phyloP scores from a whole-genome alignment of 352 stramenopile genomes.

The Albugo candida region DNA sequence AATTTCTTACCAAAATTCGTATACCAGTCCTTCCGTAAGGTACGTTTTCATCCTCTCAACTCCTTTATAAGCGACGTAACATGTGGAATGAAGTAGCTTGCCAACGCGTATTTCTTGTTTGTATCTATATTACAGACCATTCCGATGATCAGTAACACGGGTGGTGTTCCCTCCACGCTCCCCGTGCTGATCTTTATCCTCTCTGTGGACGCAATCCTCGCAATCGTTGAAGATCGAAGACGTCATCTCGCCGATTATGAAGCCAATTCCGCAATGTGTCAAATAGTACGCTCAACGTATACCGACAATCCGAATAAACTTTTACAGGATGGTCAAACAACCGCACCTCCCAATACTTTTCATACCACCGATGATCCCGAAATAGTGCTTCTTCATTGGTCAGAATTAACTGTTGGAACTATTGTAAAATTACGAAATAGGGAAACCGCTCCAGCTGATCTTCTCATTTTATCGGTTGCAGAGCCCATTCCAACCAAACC shows the following conservation, averaged over 20 bases:
- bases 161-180: constrained; percentile 19
- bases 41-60: too few species aligned
- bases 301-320: not conserved
- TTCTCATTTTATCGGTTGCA: constrained; percentile 66
- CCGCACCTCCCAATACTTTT: too few species aligned
- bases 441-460: constrained; percentile 75
- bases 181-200: constrained; percentile 31
- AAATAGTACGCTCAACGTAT: not conserved
- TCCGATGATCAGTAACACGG: constrained; percentile 24
- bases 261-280: constrained; percentile 8
- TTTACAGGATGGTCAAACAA: too few species aligned
- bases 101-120: constrained; percentile 46
- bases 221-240: constrained; percentile 19
- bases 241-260: constrained; percentile 11
- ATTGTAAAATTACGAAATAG: constrained; percentile 58
- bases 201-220: constrained; percentile 22
- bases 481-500: constrained; percentile 18
- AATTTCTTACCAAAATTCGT: constrained; percentile 36
- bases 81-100: constrained; percentile 6
- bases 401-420: constrained; percentile 56
- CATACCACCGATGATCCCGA: not conserved
- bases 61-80: too few species aligned
- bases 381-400: constrained; percentile 20
- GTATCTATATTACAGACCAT: constrained; percentile 22
- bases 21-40: constrained; percentile 12